Evolutionary conservation across 2,329 filamentous ascomycete species (phyloP), one percentile per base, ranked within the genome.

Genomic region (Plectosphaerella cucumerina): DNA sequence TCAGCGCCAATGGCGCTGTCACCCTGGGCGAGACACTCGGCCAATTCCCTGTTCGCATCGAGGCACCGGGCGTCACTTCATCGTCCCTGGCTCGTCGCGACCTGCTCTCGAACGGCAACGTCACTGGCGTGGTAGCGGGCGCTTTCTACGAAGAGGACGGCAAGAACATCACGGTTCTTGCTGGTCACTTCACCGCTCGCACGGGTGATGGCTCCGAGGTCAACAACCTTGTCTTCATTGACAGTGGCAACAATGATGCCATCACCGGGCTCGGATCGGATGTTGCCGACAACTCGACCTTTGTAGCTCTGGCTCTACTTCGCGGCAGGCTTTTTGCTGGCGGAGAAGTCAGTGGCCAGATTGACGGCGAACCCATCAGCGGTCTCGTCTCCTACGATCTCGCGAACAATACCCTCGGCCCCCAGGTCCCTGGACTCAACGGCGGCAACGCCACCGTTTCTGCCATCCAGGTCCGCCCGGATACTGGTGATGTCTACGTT

Each of bases 341-440:
- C 59, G 95, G 94, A 20, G 80, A 80, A 39, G 73, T 99, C 42
- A 86, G 82, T 21, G 94, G 93, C 44, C 83, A 71, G 2, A 74
- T 93, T 43, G 78, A 81, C 48, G 78, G 78, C 26, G 79, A 74
- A 20, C 70, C 70, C 15, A 73, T 97, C 48, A 82, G 78, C 54
- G 94, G 93, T 2, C 73, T 99, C 14, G 72, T 97, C 33, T 80
- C 87, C 0, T 97, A 94, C 67, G 84, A 97, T 63, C 75, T 99
- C 15, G 72, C 73, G 2, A 78, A 74, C 45, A 81, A 80, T 49
- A 75, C 77, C 3, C 91, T 88, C 59, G 53, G 53, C 45, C 73
- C 75, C 50, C 91, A 97, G 61, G 90, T 93, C 1, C 85, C 91
- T 23, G 78, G 86, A 2, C 75, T 97, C 3, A 77, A 77, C 11